Evolutionary conservation across 2,329 filamentous ascomycete genomes (phyloP), one percentile per base, ranked within the genome.

Genomic region (Pseudocercospora cruenta): DNA sequence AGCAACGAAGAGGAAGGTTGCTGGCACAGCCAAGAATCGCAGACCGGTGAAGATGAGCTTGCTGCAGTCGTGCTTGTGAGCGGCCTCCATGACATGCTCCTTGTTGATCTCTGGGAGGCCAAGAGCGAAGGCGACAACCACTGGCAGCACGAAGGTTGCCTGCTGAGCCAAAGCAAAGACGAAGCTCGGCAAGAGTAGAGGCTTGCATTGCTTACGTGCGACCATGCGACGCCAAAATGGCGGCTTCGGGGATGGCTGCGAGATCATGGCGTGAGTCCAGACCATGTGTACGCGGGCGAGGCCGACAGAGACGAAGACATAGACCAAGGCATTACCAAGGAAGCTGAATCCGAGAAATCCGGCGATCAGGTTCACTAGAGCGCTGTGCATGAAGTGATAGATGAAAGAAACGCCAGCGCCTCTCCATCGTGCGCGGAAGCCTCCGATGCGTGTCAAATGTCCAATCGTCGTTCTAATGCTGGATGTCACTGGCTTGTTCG

Each of bases 241-340:
- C 55, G 79, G 75, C 55, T 81, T 81, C 77, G 86, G 75, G 64
- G 86, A 89, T 4, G 88, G 87, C 61, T 87, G 83, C 1, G 92
- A 89, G 75, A 97, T 93, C 76, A 96, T 87, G 73, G 91, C 89
- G 76, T 97, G 93, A 3, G 93, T 91, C 93, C 93, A 97, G 61
- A 88, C 86, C 71, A 94, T 86, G 77, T 88, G 86, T 66, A 94
- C 78, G 74, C 90, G 90, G 43, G 90, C 86, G 33, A 91, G 82
- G 21, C 86, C 78, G 22, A 94, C 78, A 60, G 86, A 83, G 26
- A 87, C 83, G 49, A 90, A 64, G 58, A 90, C 83, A 61, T 83
- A 83, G 62, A 82, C 82, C 62, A 91, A 45, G 26, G 81, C 76
- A 73, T 80, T 69, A 69, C 80, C 75, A 49, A 74, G 60, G 62